Evolutionary conservation across 1,139 yeast genomes (phyloP).

Genomic region (Geotrichum carabidarum): DNA sequence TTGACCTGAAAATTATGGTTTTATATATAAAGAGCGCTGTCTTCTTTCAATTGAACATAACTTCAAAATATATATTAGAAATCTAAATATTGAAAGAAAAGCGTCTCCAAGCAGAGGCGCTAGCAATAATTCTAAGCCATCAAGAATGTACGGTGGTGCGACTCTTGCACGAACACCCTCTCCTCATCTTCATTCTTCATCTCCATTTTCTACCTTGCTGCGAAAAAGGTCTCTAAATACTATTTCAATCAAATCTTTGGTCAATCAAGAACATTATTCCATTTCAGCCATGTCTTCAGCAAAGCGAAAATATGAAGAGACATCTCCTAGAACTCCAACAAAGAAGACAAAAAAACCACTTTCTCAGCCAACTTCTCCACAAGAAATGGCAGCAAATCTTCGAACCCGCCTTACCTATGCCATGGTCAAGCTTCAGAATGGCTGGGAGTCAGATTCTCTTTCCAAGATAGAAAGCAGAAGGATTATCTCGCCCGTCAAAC

Average conservation of each 20-base stretch:
- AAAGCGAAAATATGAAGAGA: neutral
- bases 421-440: slow-evolving; percentile 14
- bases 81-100: too few species aligned
- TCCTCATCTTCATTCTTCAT: neutral
- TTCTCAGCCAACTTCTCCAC: slow-evolving; percentile 5
- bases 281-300: neutral
- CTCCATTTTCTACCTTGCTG: neutral
- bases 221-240: neutral
- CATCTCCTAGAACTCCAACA: neutral
- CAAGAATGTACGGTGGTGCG: neutral
- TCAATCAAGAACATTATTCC: slow-evolving; percentile 1
- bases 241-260: slow-evolving; percentile 4
- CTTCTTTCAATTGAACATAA: too few species aligned
- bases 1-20: too few species aligned
- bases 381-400: slow-evolving; percentile 14
- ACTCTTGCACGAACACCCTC: neutral
- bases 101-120: too few species aligned
- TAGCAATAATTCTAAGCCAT: neutral
- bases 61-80: too few species aligned
- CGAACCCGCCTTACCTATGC: slow-evolving; percentile 15
- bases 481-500: too few species aligned
- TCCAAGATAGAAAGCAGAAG: slow-evolving; percentile 12
- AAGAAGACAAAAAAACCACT: neutral
- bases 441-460: slow-evolving; percentile 18
- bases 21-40: too few species aligned